Evolutionary conservation across 192 early-diverging fungal genomes (phyloP), one percentile per base, ranked within the genome.

Genomic region (Geranomyces michiganensis): DNA sequence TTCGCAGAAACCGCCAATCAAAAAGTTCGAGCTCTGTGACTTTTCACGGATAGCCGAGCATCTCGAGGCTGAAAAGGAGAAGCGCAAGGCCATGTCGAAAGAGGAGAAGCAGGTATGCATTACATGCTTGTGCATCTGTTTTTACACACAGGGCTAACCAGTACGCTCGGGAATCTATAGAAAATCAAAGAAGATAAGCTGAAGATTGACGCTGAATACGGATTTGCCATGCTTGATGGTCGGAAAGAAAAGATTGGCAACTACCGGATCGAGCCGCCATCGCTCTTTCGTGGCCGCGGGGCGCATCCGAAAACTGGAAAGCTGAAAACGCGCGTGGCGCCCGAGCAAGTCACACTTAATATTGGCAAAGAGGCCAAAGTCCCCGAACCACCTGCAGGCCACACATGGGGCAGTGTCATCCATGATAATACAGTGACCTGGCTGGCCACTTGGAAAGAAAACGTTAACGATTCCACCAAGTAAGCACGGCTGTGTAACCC

Each of bases 391-490:
- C 94, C 94, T 24, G 78, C 82, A 0, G 97, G 96, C 24, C 97
- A 99, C 77, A 81, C 82, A 29, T 99, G 97, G 97, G 90, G 83
- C 41, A 76, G 82, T 15, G 88, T 99, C 55, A 84, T 90, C 14
- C 92, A 97, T 69, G 95, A 98, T 68, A 90, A 92, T 73, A 93
- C 86, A 1, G 95, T 95, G 44, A 95, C 92, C 19, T 99, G 97
- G 97, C 81, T 99, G 43, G 97, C 97, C 0, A 96, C 85, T 41
- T 99, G 97, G 97, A 97, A 95, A 74, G 97, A 99, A 71, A 99
- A 98, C 78, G 92, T 99, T 60, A 97, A 99, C 78, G 89, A 88
- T 27, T 86, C 82, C 64, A 90, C 84, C 70, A 99, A 99, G 75
- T 41, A 10, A 41, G 36, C 10, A 10, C 36, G 36, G 10, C 10